Percentiles rank a stretch among this genome's conserved stretches.
phyloP scores from a whole-genome alignment of 169 alveolate genomes.

The Besnoitia besnoiti region DNA sequence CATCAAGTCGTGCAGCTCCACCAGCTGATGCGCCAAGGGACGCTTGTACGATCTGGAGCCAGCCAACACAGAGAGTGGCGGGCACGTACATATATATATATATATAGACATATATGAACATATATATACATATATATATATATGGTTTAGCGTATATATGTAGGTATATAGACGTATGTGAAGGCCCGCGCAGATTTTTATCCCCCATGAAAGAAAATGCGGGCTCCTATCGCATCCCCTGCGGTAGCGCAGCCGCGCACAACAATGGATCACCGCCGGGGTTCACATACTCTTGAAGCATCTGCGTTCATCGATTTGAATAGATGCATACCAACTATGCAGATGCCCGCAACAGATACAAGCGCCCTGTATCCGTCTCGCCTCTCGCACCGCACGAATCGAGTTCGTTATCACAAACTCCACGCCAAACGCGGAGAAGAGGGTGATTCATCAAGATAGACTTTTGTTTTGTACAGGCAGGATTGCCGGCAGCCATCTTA shows the following conservation, averaged over 20 bases:
- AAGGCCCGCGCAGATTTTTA: not conserved
- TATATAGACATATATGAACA: not conserved
- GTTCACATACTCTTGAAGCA: not conserved
- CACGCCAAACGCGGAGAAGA: not conserved
- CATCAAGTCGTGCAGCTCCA: constrained; percentile 21
- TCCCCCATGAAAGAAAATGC: too few relatives aligned
- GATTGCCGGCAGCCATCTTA: not conserved
- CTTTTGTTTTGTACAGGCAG: too few relatives aligned
- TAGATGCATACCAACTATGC: not conserved
- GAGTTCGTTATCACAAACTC: too few relatives aligned
- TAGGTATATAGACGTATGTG: not conserved
- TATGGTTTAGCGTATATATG: not conserved
- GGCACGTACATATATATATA: not conserved
- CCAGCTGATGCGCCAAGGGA: constrained; percentile 29
- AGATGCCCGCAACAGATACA: not conserved
- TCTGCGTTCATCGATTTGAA: not conserved
- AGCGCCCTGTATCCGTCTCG: not conserved
- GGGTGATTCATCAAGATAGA: too few relatives aligned
- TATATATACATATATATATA: not conserved
- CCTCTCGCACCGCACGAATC: not conserved
- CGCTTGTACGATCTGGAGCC: constrained; percentile 39
- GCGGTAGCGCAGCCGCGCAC: too few relatives aligned
- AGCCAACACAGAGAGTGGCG: not conserved
- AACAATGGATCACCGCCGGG: too few relatives aligned
- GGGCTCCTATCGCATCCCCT: too few relatives aligned